Percentiles rank a stretch among this genome's conserved stretches.
Conservation (phyloP, 1,139 yeast species). For the Sugiyamaella sp. region DNA sequence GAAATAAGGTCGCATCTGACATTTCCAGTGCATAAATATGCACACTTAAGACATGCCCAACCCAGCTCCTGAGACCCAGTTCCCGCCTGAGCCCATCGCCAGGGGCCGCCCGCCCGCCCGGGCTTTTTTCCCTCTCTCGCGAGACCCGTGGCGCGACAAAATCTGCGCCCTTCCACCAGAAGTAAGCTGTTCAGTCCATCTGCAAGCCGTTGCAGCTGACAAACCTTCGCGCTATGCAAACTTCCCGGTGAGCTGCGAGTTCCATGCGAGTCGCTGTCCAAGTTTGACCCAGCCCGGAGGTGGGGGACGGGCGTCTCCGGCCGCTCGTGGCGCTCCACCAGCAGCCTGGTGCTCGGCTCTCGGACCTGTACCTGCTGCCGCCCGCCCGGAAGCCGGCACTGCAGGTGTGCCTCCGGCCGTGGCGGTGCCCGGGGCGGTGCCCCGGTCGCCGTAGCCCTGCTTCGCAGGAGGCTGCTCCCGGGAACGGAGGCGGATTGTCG, state of each 20-base stretch:
- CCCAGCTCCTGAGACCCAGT: background rate
- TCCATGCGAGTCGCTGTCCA: background rate
- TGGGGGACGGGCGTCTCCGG: background rate
- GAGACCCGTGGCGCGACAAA: background rate
- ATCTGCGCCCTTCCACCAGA: background rate
- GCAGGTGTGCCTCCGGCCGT: too few relatives aligned
- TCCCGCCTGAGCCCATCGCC: background rate
- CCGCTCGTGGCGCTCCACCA: background rate
- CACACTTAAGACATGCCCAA: background rate
- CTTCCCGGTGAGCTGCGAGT: slow-evolving; percentile 1
- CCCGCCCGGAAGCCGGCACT: too few relatives aligned
- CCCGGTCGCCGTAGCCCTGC: too few relatives aligned
- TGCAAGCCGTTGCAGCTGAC: background rate
- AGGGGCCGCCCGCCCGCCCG: too few relatives aligned
- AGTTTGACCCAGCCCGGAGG: background rate
- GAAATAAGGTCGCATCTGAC: slow-evolving; percentile 2
- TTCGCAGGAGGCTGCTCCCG: too few relatives aligned
- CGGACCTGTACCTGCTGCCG: too few relatives aligned
- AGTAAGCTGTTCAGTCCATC: background rate
- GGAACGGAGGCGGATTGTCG: too few relatives aligned
- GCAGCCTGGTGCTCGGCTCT: too few relatives aligned
- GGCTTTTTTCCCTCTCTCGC: background rate
- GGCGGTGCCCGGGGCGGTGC: too few relatives aligned
- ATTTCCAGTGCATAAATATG: background rate
- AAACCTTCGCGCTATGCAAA: background rate